A percentile compares a stretch with the other conserved stretches of the same genome.
Conservation (phyloP, 2,329 filamentous ascomycete species). For the Colletotrichum cereale region DNA sequence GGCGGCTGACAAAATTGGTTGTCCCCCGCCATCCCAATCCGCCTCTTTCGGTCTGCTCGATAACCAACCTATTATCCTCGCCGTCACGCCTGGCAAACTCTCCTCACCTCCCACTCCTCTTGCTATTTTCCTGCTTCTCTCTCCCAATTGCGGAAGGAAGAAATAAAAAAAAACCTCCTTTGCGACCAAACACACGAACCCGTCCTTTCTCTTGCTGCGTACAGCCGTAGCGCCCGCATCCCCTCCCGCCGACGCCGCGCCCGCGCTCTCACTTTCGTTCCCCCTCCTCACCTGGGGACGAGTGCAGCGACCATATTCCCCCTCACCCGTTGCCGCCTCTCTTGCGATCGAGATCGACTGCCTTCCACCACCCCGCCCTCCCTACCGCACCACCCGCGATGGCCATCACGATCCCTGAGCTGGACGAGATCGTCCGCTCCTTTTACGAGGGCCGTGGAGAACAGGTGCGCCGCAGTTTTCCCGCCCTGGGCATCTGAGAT, state of each 20-base stretch:
- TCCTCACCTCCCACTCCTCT: slow-evolving; percentile 26
- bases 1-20: slow-evolving; percentile 44
- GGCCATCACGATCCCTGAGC: slow-evolving; percentile 86
- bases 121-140: slow-evolving; percentile 15
- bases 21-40: slow-evolving; percentile 40
- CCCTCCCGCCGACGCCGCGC: slow-evolving; percentile 2
- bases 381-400: slow-evolving; percentile 60
- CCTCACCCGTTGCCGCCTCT: slow-evolving; percentile 32
- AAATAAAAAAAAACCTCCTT: neutral
- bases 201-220: slow-evolving; percentile 5
- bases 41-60: slow-evolving; percentile 38
- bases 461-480: slow-evolving; percentile 69
- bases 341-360: slow-evolving; percentile 42
- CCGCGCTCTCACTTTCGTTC: slow-evolving; percentile 43
- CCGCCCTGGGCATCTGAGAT: slow-evolving; percentile 29
- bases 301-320: slow-evolving; percentile 35
- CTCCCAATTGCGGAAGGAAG: slow-evolving; percentile 22
- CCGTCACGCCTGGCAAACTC: slow-evolving; percentile 38
- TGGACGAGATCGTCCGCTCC: slow-evolving; percentile 94
- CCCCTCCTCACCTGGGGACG: slow-evolving; percentile 38
- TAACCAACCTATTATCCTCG: slow-evolving; percentile 38
- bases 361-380: slow-evolving; percentile 48
- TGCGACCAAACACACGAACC: slow-evolving; percentile 3
- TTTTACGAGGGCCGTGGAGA: slow-evolving; percentile 98
- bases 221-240: slow-evolving; percentile 14